Conservation (phyloP, 2,329 filamentous ascomycete genomes). For the Aspergillus proliferans region DNA sequence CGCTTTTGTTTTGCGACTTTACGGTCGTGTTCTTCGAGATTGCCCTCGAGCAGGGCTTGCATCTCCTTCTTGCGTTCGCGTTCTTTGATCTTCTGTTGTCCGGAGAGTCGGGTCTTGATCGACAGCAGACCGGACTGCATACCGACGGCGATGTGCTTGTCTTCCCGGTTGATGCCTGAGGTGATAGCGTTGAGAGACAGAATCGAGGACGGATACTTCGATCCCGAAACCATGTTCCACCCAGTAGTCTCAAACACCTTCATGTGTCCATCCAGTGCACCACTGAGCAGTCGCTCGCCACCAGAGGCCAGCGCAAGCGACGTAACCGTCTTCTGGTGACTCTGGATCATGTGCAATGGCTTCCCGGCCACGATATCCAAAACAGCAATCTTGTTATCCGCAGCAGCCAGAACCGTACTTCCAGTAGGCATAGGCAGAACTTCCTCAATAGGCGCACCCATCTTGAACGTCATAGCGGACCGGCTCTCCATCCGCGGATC, state of each 20-base stretch:
- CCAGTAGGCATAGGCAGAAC: slow-evolving; percentile 83
- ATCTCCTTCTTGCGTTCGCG: slow-evolving; percentile 76
- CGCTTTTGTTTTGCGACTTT: slow-evolving; percentile 64
- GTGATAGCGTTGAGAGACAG: slow-evolving; percentile 74
- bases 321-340: slow-evolving; percentile 97
- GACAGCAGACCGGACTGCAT: slow-evolving; percentile 92
- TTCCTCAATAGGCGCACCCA: slow-evolving; percentile 78
- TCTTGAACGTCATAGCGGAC: slow-evolving; percentile 88
- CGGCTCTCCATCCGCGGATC: slow-evolving; percentile 67
- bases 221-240: slow-evolving; percentile 94
- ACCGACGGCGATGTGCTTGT: slow-evolving; percentile 90
- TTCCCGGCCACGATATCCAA: slow-evolving; percentile 88
- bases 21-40: slow-evolving; percentile 69
- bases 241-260: slow-evolving; percentile 91
- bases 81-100: slow-evolving; percentile 69
- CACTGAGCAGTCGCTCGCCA: slow-evolving; percentile 74
- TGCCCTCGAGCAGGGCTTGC: slow-evolving; percentile 71
- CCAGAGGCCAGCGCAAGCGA: slow-evolving; percentile 74
- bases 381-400: slow-evolving; percentile 81
- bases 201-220: slow-evolving; percentile 89
- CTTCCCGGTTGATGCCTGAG: slow-evolving; percentile 62
- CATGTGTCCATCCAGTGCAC: slow-evolving; percentile 88
- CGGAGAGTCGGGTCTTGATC: slow-evolving; percentile 79
- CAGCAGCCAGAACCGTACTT: slow-evolving; percentile 76
- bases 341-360: slow-evolving; percentile 77